Percentiles rank a stretch among this genome's conserved stretches.
These are phyloP conservation scores for Prunus davidiana DNA, from an alignment of 306 rosid genomes.

Conservation along the genomic window DNA sequence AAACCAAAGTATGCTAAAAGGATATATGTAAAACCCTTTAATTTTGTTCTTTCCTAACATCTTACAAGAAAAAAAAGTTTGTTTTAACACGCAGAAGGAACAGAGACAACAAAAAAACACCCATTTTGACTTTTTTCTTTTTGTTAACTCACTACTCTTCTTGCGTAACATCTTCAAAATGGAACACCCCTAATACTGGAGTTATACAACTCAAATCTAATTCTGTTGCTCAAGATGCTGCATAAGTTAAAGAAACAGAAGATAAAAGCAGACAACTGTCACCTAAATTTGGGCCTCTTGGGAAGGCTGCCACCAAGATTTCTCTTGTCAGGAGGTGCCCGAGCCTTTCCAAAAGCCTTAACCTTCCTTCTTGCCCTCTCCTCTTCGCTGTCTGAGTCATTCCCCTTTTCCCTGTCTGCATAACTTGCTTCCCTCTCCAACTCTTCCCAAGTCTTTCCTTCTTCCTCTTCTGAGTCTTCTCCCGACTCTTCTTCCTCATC, in stretches of 20 bases:
- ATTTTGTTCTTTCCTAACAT: neutral
- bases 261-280: slow-evolving; percentile 10
- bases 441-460: slow-evolving; percentile 42
- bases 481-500: slow-evolving; percentile 29
- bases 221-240: slow-evolving; percentile 9
- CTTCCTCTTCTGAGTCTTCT: slow-evolving; percentile 33
- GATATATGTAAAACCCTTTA: neutral
- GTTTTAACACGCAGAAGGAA: neutral
- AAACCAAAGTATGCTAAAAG: neutral
- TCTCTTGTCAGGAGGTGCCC: slow-evolving; percentile 30
- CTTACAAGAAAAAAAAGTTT: neutral
- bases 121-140: neutral
- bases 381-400: slow-evolving; percentile 35
- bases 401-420: slow-evolving; percentile 38
- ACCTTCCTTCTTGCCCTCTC: slow-evolving; percentile 34
- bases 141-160: neutral
- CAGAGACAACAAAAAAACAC: neutral
- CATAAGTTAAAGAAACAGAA: neutral
- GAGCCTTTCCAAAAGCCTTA: slow-evolving; percentile 32
- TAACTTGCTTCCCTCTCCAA: slow-evolving; percentile 41
- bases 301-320: slow-evolving; percentile 23
- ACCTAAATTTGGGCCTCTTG: slow-evolving; percentile 34
- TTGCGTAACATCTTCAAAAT: slow-evolving; percentile 3
- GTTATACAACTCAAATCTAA: neutral
- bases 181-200: neutral